These are phyloP conservation scores for Trypanosoma conorhini DNA, from an alignment of 208 protist genomes.

Conservation along the genomic window DNA sequence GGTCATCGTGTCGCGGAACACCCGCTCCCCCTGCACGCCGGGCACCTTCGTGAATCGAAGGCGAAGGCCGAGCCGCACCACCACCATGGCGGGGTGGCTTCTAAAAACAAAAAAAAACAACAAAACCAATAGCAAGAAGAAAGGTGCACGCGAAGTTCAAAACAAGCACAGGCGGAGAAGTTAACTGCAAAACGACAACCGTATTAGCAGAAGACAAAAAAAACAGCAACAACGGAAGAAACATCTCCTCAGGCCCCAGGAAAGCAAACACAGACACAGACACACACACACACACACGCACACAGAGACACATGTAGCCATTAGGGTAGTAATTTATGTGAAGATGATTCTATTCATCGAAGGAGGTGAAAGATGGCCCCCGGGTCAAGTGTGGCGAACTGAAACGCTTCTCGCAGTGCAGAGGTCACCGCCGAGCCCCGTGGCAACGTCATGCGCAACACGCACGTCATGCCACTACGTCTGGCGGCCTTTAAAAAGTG, in stretches of 20 bases:
- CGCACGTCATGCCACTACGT: slow-evolving; percentile 66
- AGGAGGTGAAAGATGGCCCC: slow-evolving; percentile 46
- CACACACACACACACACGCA: neutral
- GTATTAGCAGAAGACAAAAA: slow-evolving; percentile 8
- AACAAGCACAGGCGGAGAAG: neutral
- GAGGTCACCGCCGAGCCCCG: slow-evolving; percentile 67
- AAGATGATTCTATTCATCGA: slow-evolving; percentile 15
- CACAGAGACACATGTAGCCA: neutral
- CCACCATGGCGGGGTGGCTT: slow-evolving; percentile 2
- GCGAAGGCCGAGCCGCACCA: slow-evolving; percentile 35
- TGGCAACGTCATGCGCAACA: slow-evolving; percentile 63
- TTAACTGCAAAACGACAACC: neutral
- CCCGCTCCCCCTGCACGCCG: slow-evolving; percentile 50
- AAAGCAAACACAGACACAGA: neutral
- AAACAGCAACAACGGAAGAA: neutral
- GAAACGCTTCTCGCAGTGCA: slow-evolving; percentile 70
- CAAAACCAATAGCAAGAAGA: neutral
- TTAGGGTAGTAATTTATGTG: neutral
- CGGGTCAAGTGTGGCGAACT: slow-evolving; percentile 67
- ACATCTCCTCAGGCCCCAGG: neutral
- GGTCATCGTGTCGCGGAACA: slow-evolving; percentile 65
- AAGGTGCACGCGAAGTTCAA: neutral
- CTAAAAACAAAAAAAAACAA: neutral
- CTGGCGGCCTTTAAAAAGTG: slow-evolving; percentile 76
- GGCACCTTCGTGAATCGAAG: slow-evolving; percentile 72